These are phyloP conservation scores for Alloteropsis semialata DNA, from an alignment of 176 grass and related monocot genomes.

Conservation along the genomic window DNA sequence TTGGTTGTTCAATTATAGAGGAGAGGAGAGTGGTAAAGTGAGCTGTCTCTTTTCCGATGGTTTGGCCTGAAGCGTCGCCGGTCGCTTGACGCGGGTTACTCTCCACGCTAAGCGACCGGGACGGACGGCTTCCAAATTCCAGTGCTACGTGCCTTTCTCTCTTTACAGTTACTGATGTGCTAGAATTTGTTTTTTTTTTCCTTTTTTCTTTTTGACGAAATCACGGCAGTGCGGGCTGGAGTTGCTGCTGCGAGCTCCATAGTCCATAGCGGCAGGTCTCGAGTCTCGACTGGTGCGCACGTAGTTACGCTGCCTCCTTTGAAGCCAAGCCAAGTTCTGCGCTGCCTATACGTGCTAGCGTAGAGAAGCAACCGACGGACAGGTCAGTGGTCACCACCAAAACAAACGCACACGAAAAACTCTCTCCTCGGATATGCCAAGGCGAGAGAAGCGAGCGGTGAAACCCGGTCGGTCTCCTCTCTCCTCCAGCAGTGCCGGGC, in stretches of 20 bases:
- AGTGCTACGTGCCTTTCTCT: no score
- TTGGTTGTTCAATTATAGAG: background rate
- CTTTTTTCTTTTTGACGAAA: background rate
- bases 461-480: background rate
- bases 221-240: background rate
- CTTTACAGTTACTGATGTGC: background rate
- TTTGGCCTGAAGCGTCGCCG: constrained; percentile 10
- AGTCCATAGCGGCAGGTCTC: no score
- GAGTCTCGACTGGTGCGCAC: background rate
- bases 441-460: no score
- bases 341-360: background rate
- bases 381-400: background rate
- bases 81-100: constrained; percentile 19
- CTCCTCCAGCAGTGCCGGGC: background rate
- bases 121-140: background rate
- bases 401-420: background rate
- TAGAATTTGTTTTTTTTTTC: background rate
- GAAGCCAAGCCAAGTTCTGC: background rate
- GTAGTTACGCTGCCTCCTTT: background rate
- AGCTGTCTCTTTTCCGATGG: background rate
- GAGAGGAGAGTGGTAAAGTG: background rate
- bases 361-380: background rate
- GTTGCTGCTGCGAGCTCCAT: background rate
- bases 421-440: background rate
- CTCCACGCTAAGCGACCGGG: constrained; percentile 35